Conservation (phyloP, 2,329 filamentous ascomycete genomes). For the Emmonsiellopsis sp. region DNA sequence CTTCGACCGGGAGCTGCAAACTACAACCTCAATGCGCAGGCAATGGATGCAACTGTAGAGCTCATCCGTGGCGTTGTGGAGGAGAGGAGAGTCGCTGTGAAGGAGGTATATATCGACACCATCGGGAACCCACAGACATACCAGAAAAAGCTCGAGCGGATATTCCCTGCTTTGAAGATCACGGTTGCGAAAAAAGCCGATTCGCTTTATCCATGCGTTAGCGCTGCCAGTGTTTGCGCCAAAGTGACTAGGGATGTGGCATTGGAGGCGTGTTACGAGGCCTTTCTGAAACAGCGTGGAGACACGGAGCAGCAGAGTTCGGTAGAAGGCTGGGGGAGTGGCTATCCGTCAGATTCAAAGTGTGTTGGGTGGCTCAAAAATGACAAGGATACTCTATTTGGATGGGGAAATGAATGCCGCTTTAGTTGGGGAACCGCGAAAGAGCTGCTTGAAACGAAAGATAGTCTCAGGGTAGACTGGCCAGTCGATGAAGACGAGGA, state of each 20-base stretch:
- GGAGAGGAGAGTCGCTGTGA: conserved; percentile 63
- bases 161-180: conserved; percentile 69
- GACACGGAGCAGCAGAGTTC: conserved; percentile 20
- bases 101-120: conserved; percentile 90
- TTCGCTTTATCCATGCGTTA: conserved; percentile 83
- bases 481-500: conserved; percentile 62
- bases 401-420: conserved; percentile 85
- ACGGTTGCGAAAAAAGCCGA: conserved; percentile 88
- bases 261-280: conserved; percentile 65
- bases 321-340: conserved; percentile 67
- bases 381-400: conserved; percentile 89
- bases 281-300: conserved; percentile 33
- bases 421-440: conserved; percentile 96
- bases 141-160: conserved; percentile 70
- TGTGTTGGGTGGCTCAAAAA: conserved; percentile 72
- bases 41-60: conserved; percentile 79
- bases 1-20: conserved; percentile 44
- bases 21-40: conserved; percentile 94
- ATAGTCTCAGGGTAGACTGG: conserved; percentile 69
- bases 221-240: conserved; percentile 85
- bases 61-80: conserved; percentile 70
- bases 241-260: conserved; percentile 93
- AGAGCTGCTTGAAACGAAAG: conserved; percentile 77
- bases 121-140: conserved; percentile 75
- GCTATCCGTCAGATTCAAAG: conserved; percentile 80